These are phyloP conservation scores for Schizophyllum commune DNA, from an alignment of 1,284 basidiomycete species.

Conservation along the genomic window DNA sequence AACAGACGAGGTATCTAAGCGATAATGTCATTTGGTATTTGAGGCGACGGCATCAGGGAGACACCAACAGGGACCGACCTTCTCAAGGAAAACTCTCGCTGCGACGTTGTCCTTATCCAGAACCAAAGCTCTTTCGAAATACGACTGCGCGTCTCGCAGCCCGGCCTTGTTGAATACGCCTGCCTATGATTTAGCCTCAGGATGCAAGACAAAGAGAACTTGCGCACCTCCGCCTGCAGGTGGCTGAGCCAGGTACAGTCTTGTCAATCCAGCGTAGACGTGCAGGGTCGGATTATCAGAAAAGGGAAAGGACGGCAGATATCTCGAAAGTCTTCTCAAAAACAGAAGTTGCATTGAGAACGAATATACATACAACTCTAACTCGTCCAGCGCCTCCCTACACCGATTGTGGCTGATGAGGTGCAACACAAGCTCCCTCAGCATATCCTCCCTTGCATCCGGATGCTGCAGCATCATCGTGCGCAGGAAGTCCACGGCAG, in stretches of 20 bases:
- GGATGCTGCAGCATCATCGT: slow-evolving; percentile 61
- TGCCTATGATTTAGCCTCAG: too few relatives aligned
- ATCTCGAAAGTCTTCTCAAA: slow-evolving; percentile 36
- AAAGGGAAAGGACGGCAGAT: slow-evolving; percentile 79
- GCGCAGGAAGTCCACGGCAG: slow-evolving; percentile 55
- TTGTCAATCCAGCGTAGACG: slow-evolving; percentile 73
- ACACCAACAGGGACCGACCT: slow-evolving; percentile 11
- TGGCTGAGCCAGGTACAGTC: slow-evolving; percentile 50
- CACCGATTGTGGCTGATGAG: slow-evolving; percentile 53
- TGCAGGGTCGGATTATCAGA: slow-evolving; percentile 74
- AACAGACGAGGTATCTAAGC: not conserved
- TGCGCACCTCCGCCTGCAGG: slow-evolving; percentile 6
- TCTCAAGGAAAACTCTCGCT: slow-evolving; percentile 40
- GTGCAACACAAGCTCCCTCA: slow-evolving; percentile 67
- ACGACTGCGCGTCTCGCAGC: slow-evolving; percentile 51
- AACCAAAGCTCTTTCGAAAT: slow-evolving; percentile 52
- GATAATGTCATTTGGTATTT: too few relatives aligned
- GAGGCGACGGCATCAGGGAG: too few relatives aligned
- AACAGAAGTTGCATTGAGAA: slow-evolving; percentile 1
- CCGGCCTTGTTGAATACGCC: slow-evolving; percentile 25
- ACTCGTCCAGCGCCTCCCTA: slow-evolving; percentile 70
- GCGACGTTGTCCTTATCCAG: slow-evolving; percentile 55
- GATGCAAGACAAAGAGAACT: too few relatives aligned
- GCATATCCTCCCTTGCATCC: slow-evolving; percentile 63
- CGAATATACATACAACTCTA: slow-evolving; percentile 60